phyloP scores from a whole-genome alignment of 305 asterid genomes.

The Galium porrigens region DNA sequence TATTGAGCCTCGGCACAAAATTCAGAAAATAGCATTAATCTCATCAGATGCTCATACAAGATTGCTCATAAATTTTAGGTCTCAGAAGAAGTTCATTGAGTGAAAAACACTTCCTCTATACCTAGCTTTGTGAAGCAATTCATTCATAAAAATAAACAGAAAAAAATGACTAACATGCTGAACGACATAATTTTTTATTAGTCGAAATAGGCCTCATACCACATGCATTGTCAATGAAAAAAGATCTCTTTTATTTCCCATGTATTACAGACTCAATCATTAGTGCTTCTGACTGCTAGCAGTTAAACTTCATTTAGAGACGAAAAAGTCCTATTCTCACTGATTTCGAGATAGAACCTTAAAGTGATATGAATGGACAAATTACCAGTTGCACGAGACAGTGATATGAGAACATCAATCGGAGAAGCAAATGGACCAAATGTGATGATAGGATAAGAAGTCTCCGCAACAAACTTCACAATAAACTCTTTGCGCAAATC shows the following conservation, averaged over 20 bases:
- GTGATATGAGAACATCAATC: slow-evolving; percentile 57
- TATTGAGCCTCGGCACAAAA: neutral
- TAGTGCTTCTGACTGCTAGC: too few relatives aligned
- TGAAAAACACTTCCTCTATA: neutral
- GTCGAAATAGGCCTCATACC: neutral
- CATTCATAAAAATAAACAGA: neutral
- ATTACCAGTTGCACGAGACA: slow-evolving; percentile 73
- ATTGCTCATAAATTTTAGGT: neutral
- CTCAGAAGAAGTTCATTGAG: neutral
- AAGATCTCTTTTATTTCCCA: neutral
- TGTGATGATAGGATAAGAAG: slow-evolving; percentile 62
- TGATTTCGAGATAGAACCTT: neutral
- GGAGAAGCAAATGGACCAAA: slow-evolving; percentile 93
- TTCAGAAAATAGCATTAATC: neutral
- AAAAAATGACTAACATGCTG: neutral
- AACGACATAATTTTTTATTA: neutral
- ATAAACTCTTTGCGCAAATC: slow-evolving; percentile 61
- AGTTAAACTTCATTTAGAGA: neutral
- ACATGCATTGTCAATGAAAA: neutral
- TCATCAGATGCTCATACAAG: neutral
- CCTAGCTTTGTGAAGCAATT: neutral
- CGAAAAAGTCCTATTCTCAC: neutral
- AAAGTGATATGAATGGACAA: slow-evolving; percentile 13
- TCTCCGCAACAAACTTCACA: slow-evolving; percentile 44
- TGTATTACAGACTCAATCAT: neutral